These are phyloP conservation scores for Cerrena zonata DNA, from an alignment of 1,284 basidiomycete species.

Conservation along the genomic window DNA sequence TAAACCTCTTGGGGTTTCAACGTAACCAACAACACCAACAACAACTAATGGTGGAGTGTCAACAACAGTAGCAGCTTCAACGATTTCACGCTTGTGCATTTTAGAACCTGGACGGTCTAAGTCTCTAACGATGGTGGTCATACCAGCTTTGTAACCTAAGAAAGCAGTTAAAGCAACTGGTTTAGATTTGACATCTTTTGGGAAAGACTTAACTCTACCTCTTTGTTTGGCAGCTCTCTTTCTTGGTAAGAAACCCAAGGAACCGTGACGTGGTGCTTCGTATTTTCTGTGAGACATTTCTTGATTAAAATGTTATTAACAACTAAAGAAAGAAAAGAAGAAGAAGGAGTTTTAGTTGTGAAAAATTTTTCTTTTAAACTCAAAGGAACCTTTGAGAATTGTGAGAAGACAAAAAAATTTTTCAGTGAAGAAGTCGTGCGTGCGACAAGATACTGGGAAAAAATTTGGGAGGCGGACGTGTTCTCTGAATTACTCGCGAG, in stretches of 20 bases:
- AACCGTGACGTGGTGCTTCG: constrained; percentile 93
- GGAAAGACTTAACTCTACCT: constrained; percentile 98
- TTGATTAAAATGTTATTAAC: no score
- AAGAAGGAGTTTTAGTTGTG: no score
- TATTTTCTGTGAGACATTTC: no score
- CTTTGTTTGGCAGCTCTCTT: constrained; percentile 94
- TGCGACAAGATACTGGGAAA: no score
- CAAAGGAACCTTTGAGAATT: no score
- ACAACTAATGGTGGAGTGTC: constrained; percentile 97
- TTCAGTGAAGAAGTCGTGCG: no score
- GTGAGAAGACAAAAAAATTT: no score
- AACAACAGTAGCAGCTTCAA: constrained; percentile 93
- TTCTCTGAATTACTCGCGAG: no score
- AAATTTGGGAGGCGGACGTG: no score
- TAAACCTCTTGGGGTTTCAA: constrained; percentile 98
- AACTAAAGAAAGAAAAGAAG: no score
- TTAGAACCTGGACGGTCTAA: constrained; percentile 98
- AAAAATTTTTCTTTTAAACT: no score
- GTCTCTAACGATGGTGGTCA: constrained; percentile 99
- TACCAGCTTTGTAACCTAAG: constrained; percentile 99
- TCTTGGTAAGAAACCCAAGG: constrained; percentile 87
- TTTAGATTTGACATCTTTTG: constrained; percentile 72
- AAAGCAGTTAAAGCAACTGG: constrained; percentile 97
- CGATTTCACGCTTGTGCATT: constrained; percentile 99
- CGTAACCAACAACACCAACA: constrained; percentile 98